A percentile compares a stretch with the other conserved stretches of the same genome.
Conservation (phyloP, 192 early-diverging fungal species). For the Obelidium mucronatum region DNA sequence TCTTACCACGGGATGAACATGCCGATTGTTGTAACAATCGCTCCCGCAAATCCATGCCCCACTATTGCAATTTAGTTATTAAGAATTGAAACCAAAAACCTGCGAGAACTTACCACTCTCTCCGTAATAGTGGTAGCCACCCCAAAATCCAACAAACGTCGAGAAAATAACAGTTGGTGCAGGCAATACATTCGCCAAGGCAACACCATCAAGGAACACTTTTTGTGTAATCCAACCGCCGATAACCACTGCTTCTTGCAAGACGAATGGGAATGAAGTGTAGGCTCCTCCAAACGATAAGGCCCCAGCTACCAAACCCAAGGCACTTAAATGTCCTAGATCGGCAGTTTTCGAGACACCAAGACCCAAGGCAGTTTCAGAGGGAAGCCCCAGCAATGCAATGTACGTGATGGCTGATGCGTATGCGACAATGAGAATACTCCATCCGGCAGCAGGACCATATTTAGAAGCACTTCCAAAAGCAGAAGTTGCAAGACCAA, state of each 20-base stretch:
- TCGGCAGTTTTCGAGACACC: constrained; percentile 49
- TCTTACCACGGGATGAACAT: not conserved
- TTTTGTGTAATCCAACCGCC: constrained; percentile 58
- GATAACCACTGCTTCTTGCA: constrained; percentile 61
- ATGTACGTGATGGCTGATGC: constrained; percentile 38
- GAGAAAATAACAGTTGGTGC: constrained; percentile 59
- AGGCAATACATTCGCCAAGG: constrained; percentile 57
- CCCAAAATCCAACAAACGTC: constrained; percentile 50
- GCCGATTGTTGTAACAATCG: no score
- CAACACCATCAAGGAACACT: constrained; percentile 58
- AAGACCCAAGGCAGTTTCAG: constrained; percentile 44
- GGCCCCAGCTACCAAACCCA: constrained; percentile 56
- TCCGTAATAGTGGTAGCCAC: constrained; percentile 27
- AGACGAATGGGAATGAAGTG: constrained; percentile 62
- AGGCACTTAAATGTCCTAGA: constrained; percentile 50
- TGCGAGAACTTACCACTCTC: constrained; percentile 11
- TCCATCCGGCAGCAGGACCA: constrained; percentile 37
- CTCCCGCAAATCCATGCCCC: no score
- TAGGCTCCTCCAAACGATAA: constrained; percentile 64
- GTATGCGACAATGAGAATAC: constrained; percentile 25
- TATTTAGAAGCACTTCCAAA: constrained; percentile 30
- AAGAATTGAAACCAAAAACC: no score
- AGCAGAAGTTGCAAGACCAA: constrained; percentile 47
- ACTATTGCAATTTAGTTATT: no score
- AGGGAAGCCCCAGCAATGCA: constrained; percentile 56